Evolutionary conservation across 2,329 filamentous ascomycete genomes (phyloP).

Genomic region (Penicillium sumatraense): DNA sequence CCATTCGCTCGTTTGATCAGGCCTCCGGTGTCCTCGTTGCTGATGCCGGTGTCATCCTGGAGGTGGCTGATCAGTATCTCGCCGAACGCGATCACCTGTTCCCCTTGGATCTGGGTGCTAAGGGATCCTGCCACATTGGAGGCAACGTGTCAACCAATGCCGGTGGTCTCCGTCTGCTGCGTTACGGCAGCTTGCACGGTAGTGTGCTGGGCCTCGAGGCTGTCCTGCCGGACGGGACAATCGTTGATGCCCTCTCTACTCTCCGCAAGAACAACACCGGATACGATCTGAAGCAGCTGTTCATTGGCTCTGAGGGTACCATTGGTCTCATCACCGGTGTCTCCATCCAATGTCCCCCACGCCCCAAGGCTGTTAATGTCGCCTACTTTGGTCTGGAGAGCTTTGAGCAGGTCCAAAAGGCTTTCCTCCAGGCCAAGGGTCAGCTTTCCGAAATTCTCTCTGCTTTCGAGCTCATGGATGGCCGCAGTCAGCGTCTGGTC

Average conservation of each 20-base stretch:
- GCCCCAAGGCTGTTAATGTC: constrained; percentile 87
- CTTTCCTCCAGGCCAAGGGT: constrained; percentile 85
- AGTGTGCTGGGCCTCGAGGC: constrained; percentile 91
- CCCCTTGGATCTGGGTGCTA: constrained; percentile 94
- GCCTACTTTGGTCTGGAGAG: constrained; percentile 91
- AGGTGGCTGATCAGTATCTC: constrained; percentile 84
- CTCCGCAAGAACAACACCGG: constrained; percentile 98
- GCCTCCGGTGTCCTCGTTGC: constrained; percentile 88
- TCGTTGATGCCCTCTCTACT: constrained; percentile 84
- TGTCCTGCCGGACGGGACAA: constrained; percentile 88
- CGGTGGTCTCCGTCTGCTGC: constrained; percentile 82
- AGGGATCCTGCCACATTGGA: constrained; percentile 94
- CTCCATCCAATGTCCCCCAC: constrained; percentile 85
- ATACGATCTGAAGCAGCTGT: constrained; percentile 95
- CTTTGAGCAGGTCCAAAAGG: constrained; percentile 83
- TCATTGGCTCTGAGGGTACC: constrained; percentile 94
- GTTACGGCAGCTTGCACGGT: constrained; percentile 94
- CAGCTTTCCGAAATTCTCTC: constrained; percentile 95
- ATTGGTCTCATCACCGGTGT: constrained; percentile 92
- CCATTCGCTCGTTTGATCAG: constrained; percentile 88
- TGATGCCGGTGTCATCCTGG: constrained; percentile 89
- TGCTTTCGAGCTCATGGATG: constrained; percentile 97
- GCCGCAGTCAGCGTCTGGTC: constrained; percentile 77
- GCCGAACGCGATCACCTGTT: constrained; percentile 86
- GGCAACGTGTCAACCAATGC: constrained; percentile 97